phyloP scores from a whole-genome alignment of 192 early-diverging fungal genomes.

The Linnemannia exigua region DNA sequence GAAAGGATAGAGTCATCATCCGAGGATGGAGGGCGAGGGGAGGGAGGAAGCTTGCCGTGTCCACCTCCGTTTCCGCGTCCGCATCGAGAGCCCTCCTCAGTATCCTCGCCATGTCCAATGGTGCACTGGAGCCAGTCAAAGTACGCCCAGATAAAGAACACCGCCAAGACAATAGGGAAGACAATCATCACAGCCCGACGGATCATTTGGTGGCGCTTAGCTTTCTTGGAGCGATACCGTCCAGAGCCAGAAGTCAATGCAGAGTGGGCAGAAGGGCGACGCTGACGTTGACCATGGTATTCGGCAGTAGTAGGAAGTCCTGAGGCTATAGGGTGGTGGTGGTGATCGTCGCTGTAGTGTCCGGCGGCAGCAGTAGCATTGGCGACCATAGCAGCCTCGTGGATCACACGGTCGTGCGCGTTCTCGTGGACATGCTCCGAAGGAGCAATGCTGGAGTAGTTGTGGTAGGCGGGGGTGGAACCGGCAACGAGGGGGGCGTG shows the following conservation, averaged over 20 bases:
- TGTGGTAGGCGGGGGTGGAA: neutral
- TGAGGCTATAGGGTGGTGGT: neutral
- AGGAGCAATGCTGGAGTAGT: slow-evolving; percentile 35
- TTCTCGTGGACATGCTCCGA: slow-evolving; percentile 45
- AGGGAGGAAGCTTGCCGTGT: slow-evolving; percentile 41
- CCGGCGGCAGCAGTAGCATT: slow-evolving; percentile 38
- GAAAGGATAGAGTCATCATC: slow-evolving; percentile 6
- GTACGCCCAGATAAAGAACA: slow-evolving; percentile 47
- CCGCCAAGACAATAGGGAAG: slow-evolving; percentile 26
- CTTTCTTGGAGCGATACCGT: slow-evolving; percentile 30
- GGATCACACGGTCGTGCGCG: slow-evolving; percentile 49
- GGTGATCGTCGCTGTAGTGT: slow-evolving; percentile 11
- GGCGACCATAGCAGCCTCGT: slow-evolving; percentile 52
- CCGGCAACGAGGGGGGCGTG: slow-evolving; percentile 18
- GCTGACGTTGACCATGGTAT: slow-evolving; percentile 16
- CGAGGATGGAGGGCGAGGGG: slow-evolving; percentile 9
- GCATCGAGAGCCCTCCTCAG: slow-evolving; percentile 30
- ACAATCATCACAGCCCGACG: slow-evolving; percentile 26
- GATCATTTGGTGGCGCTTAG: slow-evolving; percentile 45
- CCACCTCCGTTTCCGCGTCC: slow-evolving; percentile 40
- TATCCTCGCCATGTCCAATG: slow-evolving; percentile 36
- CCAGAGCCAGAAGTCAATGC: slow-evolving; percentile 33
- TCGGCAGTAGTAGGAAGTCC: neutral
- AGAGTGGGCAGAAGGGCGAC: slow-evolving; percentile 48
- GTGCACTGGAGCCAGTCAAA: slow-evolving; percentile 56